A percentile compares a stretch with the other conserved stretches of the same genome.
Conservation (phyloP, 306 rosid genomes). For the Malus sieversii region DNA sequence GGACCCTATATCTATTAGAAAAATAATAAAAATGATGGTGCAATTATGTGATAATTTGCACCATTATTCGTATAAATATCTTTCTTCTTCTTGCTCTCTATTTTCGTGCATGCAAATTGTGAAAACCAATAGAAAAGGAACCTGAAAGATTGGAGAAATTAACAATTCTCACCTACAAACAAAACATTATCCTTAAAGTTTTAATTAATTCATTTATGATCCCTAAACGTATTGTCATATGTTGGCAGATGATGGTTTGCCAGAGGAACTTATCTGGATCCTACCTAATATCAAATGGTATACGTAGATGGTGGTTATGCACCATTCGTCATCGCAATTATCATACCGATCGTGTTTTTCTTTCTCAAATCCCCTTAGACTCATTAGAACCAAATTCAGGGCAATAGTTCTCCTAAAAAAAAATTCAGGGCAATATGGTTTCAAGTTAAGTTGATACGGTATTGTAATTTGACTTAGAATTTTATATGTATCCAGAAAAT, state of each 20-base stretch:
- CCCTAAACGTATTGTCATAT: slow-evolving; percentile 27
- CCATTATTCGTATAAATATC: too few species aligned
- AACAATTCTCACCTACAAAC: neutral
- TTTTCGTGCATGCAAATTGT: neutral
- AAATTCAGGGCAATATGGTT: neutral
- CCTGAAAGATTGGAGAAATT: neutral
- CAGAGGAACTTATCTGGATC: slow-evolving; percentile 59
- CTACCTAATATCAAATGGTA: slow-evolving; percentile 20
- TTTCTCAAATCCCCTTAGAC: neutral
- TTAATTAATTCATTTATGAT: neutral
- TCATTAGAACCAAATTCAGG: too few species aligned
- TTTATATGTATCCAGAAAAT: neutral
- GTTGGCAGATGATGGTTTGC: slow-evolving; percentile 39
- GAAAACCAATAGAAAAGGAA: neutral
- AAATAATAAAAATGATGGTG: too few species aligned
- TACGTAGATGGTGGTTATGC: neutral
- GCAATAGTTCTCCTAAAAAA: neutral
- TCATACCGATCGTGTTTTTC: neutral
- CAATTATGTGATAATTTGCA: too few species aligned
- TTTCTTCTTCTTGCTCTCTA: neutral
- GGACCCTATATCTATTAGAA: rapidly evolving
- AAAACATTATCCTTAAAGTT: neutral
- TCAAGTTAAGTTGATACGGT: neutral
- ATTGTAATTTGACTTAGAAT: neutral
- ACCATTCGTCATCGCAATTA: slow-evolving; percentile 21